Evolutionary conservation across 192 early-diverging fungal genomes (phyloP).

Genomic region (Mortierella claussenii): DNA sequence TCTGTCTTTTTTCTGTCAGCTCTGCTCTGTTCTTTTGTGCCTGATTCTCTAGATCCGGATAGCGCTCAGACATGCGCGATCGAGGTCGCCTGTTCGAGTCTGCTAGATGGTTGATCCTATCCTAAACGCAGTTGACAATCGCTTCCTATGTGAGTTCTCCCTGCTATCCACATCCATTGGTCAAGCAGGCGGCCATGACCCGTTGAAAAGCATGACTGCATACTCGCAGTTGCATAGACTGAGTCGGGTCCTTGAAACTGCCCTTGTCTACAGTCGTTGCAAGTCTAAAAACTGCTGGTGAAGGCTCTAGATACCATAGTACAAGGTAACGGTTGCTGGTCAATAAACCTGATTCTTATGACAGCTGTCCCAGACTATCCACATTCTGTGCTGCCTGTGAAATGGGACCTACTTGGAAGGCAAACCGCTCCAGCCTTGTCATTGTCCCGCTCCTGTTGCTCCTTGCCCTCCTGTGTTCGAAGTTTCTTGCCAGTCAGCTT

Average conservation of each 20-base stretch:
- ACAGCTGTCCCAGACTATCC: background rate
- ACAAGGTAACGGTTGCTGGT: no score
- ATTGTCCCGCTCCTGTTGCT: slow-evolving; percentile 13
- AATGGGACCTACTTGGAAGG: slow-evolving; percentile 11
- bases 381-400: background rate
- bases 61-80: slow-evolving; percentile 17
- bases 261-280: slow-evolving; percentile 75
- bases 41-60: slow-evolving; percentile 17
- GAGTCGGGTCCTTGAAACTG: slow-evolving; percentile 64
- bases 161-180: no score
- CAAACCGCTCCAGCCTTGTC: background rate
- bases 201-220: no score
- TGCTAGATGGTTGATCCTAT: slow-evolving; percentile 30
- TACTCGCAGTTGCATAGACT: slow-evolving; percentile 66
- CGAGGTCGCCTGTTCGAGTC: slow-evolving; percentile 18
- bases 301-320: no score
- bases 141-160: no score
- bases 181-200: no score
- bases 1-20: slow-evolving; percentile 12
- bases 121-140: no score
- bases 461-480: slow-evolving; percentile 8
- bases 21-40: slow-evolving; percentile 16
- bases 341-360: background rate
- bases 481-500: slow-evolving; percentile 40
- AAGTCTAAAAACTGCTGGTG: slow-evolving; percentile 67